Conservation (phyloP, 805 yeast species). For the Kodamaea leandrae region DNA sequence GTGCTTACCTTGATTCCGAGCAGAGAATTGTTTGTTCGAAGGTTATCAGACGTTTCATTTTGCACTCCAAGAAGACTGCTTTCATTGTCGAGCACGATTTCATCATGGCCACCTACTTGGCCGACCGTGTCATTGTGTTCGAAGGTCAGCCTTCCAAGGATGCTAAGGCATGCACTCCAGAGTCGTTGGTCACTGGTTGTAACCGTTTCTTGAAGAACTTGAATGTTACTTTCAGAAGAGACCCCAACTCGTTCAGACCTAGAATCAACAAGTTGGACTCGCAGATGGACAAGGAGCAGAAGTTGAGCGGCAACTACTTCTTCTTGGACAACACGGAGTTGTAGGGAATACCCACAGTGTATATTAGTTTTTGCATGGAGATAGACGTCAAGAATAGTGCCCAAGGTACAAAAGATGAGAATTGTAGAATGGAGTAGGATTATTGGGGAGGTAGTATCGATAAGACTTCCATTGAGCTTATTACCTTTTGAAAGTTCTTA, state of each 20-base stretch:
- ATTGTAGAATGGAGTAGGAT: not conserved
- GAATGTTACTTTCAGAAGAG: constrained; percentile 98
- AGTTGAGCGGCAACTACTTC: constrained; percentile 88
- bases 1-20: constrained; percentile 98
- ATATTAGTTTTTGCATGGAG: constrained; percentile 1
- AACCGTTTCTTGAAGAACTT: constrained; percentile 94
- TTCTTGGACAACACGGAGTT: constrained; percentile 71
- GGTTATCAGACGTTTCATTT: constrained; percentile 93
- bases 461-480: too few species aligned
- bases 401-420: too few species aligned
- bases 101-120: constrained; percentile 99
- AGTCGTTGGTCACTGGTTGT: constrained; percentile 93
- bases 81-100: constrained; percentile 99
- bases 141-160: constrained; percentile 91
- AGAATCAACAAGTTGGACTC: constrained; percentile 97
- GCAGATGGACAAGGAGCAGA: constrained; percentile 99
- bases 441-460: too few species aligned
- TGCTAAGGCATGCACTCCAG: constrained; percentile 86
- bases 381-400: too few species aligned
- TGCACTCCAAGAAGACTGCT: constrained; percentile 98
- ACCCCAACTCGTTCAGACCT: constrained; percentile 97
- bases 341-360: constrained; percentile 24
- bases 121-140: constrained; percentile 97
- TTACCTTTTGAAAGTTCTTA: too few species aligned
- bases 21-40: constrained; percentile 99